Percentiles rank a stretch among this genome's conserved stretches.
Evolutionary conservation across 1,139 yeast species (phyloP).

Genomic region (Magnusiomyces paraingens): DNA sequence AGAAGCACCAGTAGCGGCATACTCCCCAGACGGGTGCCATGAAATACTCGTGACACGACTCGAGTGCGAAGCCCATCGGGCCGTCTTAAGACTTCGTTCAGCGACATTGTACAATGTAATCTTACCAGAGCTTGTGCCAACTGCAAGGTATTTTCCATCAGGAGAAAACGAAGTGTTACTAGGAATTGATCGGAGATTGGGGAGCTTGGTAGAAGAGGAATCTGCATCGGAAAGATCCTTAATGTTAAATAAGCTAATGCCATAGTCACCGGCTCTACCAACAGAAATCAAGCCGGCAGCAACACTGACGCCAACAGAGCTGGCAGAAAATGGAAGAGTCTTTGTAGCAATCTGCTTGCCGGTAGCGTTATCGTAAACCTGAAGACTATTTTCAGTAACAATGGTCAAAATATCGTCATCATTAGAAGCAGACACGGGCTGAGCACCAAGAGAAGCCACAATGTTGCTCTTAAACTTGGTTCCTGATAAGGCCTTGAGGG

Average conservation of each 20-base stretch:
- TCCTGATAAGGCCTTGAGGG: slow-evolving; percentile 44
- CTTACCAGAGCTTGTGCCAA: slow-evolving; percentile 84
- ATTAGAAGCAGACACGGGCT: slow-evolving; percentile 49
- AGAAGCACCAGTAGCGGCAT: slow-evolving; percentile 69
- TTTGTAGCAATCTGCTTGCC: slow-evolving; percentile 18
- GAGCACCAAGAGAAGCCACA: slow-evolving; percentile 41
- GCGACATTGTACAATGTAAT: slow-evolving; percentile 57
- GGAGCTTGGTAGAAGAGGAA: slow-evolving; percentile 29
- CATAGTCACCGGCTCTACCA: slow-evolving; percentile 21
- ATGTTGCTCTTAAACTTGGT: slow-evolving; percentile 27
- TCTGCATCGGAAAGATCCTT: slow-evolving; percentile 13
- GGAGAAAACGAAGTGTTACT: slow-evolving; percentile 65
- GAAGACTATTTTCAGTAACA: slow-evolving; percentile 44
- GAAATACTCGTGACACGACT: slow-evolving; percentile 68
- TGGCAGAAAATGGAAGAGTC: slow-evolving; percentile 18
- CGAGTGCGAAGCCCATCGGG: slow-evolving; percentile 95
- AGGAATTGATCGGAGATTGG: slow-evolving; percentile 57
- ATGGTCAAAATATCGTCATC: slow-evolving; percentile 33
- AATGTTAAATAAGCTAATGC: slow-evolving; percentile 19
- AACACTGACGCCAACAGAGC: slow-evolving; percentile 33
- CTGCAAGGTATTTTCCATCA: slow-evolving; percentile 61
- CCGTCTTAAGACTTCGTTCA: slow-evolving; percentile 58
- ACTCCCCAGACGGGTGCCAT: slow-evolving; percentile 73
- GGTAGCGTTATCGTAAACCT: slow-evolving; percentile 30
- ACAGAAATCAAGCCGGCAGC: slow-evolving; percentile 32